Percentiles rank a stretch among this genome's conserved stretches.
phyloP scores from a whole-genome alignment of 805 yeast species.

The Kuraishia hungarica region DNA sequence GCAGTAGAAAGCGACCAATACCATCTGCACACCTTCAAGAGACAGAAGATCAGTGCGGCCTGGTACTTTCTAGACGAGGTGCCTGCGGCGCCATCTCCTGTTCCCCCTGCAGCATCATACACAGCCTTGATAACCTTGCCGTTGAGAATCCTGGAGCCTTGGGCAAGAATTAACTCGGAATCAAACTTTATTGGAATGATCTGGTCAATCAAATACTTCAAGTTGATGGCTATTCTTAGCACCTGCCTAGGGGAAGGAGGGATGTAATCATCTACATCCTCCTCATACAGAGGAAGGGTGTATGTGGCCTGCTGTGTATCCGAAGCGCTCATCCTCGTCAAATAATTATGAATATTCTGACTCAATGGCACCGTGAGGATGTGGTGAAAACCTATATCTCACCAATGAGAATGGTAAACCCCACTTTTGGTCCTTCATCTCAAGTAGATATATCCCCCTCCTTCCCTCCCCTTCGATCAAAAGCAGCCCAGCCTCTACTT shows the following conservation, averaged over 20 bases:
- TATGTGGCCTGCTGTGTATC: background rate
- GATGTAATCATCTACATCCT: conserved; percentile 15
- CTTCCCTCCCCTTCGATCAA: too few species aligned
- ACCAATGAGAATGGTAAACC: too few species aligned
- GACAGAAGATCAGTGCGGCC: conserved; percentile 59
- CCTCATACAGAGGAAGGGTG: conserved; percentile 1
- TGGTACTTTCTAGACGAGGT: conserved; percentile 55
- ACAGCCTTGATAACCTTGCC: conserved; percentile 51
- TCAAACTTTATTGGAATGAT: conserved; percentile 61
- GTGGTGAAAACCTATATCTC: too few species aligned
- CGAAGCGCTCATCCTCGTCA: background rate
- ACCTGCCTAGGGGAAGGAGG: conserved; percentile 61
- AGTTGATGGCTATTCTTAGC: conserved; percentile 60
- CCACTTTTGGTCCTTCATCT: too few species aligned
- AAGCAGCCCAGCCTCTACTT: background rate
- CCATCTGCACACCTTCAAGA: conserved; percentile 76
- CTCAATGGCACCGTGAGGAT: background rate
- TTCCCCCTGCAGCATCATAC: conserved; percentile 74
- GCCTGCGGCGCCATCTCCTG: conserved; percentile 46
- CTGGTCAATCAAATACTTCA: conserved; percentile 65
- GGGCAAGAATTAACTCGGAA: conserved; percentile 36
- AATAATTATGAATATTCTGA: background rate
- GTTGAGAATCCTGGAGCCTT: conserved; percentile 54
- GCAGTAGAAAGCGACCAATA: conserved; percentile 48
- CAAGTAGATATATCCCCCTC: too few species aligned